A percentile compares a stretch with the other conserved stretches of the same genome.
These are phyloP conservation scores for Chimonanthus salicifolius DNA, from an alignment of 164 flowering plant genomes.

Conservation along the genomic window DNA sequence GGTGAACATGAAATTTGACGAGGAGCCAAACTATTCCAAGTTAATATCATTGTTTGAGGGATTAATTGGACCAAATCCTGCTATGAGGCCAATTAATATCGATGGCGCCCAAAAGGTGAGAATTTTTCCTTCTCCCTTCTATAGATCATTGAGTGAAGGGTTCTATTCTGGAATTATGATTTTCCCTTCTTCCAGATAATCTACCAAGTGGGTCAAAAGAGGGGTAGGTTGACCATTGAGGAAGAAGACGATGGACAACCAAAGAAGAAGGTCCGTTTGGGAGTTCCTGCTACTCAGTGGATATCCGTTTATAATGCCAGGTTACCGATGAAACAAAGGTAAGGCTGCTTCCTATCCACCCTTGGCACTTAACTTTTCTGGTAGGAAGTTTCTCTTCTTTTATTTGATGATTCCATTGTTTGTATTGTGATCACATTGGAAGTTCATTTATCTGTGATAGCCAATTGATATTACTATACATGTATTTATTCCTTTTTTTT, in stretches of 20 bases:
- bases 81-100: conserved; percentile 73
- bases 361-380: neutral
- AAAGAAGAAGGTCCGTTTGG: conserved; percentile 78
- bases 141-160: neutral
- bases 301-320: conserved; percentile 82
- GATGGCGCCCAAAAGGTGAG: conserved; percentile 89
- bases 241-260: conserved; percentile 76
- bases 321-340: conserved; percentile 86
- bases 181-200: conserved; percentile 32
- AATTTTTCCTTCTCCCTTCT: neutral
- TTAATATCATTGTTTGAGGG: conserved; percentile 71
- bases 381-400: neutral
- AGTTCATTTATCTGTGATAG: neutral
- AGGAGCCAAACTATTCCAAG: conserved; percentile 82
- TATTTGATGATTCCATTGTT: neutral
- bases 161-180: neutral
- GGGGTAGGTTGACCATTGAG: conserved; percentile 64
- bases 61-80: conserved; percentile 69
- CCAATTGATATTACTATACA: neutral
- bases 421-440: neutral
- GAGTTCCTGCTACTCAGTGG: conserved; percentile 93
- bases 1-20: conserved; percentile 89
- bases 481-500: neutral
- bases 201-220: conserved; percentile 82
- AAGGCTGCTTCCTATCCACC: neutral